phyloP scores from a whole-genome alignment of 805 yeast species.

The Wickerhamiella alocasiicola region DNA sequence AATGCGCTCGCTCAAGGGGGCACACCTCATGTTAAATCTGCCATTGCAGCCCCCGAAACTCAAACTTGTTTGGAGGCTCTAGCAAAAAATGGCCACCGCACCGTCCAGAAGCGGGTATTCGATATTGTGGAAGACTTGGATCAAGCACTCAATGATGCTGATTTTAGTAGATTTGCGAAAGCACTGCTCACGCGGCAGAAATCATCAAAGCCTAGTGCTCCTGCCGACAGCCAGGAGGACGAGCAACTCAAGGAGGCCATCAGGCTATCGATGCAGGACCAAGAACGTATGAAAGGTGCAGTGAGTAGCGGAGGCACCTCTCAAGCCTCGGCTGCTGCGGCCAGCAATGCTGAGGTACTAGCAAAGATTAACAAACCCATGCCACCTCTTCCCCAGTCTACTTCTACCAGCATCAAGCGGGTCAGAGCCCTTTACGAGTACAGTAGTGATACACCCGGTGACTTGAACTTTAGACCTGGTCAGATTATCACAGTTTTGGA shows the following conservation, averaged over 20 bases:
- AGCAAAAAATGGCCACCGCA: conserved; percentile 43
- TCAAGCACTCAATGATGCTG: conserved; percentile 63
- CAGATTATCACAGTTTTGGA: conserved; percentile 82
- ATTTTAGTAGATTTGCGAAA: conserved; percentile 55
- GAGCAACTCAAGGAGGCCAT: conserved; percentile 26
- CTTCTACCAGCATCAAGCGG: conserved; percentile 9
- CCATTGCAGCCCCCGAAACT: conserved; percentile 46
- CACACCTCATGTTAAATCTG: conserved; percentile 54
- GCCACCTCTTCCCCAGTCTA: conserved; percentile 13
- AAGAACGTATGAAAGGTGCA: neutral
- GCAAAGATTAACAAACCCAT: conserved; percentile 10
- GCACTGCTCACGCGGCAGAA: neutral
- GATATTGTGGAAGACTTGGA: conserved; percentile 59
- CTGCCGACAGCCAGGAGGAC: conserved; percentile 46
- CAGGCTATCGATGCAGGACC: conserved; percentile 17
- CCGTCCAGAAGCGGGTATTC: conserved; percentile 52
- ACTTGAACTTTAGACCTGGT: conserved; percentile 73
- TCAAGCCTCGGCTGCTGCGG: neutral
- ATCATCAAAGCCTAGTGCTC: neutral
- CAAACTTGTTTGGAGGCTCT: conserved; percentile 38
- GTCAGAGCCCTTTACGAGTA: conserved; percentile 83
- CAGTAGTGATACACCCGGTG: conserved; percentile 68
- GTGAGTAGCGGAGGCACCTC: neutral
- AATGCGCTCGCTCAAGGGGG: conserved; percentile 64
- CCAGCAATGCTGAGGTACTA: conserved; percentile 1